A percentile compares a stretch with the other conserved stretches of the same genome.
phyloP scores from a whole-genome alignment of 1,284 basidiomycete genomes.

The Cryptococcus sp. region DNA sequence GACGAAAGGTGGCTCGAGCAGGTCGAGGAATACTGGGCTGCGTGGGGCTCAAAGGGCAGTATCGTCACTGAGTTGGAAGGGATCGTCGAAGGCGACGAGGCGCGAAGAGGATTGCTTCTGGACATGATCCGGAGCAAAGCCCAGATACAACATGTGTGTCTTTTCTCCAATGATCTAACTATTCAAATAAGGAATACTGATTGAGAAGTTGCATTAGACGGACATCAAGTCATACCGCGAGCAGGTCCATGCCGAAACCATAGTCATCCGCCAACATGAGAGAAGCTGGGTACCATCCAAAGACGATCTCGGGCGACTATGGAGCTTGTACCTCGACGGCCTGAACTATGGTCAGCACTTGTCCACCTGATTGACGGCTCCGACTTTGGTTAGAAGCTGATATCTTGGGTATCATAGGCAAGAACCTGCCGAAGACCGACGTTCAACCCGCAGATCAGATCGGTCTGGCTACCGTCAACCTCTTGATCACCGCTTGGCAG shows the following conservation, averaged over 20 bases:
- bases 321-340: constrained; percentile 37
- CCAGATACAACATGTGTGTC: constrained; percentile 17
- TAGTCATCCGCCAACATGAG: constrained; percentile 17
- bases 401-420: constrained; percentile 15
- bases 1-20: constrained; percentile 25
- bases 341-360: constrained; percentile 34
- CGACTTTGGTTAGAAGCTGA: not conserved
- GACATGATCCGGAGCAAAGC: constrained; percentile 15
- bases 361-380: not conserved
- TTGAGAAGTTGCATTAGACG: constrained; percentile 13
- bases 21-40: constrained; percentile 35
- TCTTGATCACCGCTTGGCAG: constrained; percentile 29
- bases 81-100: constrained; percentile 13
- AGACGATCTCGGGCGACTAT: constrained; percentile 23
- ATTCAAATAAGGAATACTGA: not conserved
- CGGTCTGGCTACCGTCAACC: constrained; percentile 33
- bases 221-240: constrained; percentile 29
- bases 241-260: constrained; percentile 29
- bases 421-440: constrained; percentile 40
- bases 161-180: not conserved
- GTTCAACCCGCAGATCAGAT: constrained; percentile 40
- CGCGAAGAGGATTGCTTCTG: constrained; percentile 3
- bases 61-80: constrained; percentile 38
- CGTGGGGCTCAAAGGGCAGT: constrained; percentile 40
- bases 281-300: constrained; percentile 13